Evolutionary conservation across 1,139 yeast genomes (phyloP), one percentile per base, ranked within the genome.

Genomic region (Debaryomyces singareniensis): DNA sequence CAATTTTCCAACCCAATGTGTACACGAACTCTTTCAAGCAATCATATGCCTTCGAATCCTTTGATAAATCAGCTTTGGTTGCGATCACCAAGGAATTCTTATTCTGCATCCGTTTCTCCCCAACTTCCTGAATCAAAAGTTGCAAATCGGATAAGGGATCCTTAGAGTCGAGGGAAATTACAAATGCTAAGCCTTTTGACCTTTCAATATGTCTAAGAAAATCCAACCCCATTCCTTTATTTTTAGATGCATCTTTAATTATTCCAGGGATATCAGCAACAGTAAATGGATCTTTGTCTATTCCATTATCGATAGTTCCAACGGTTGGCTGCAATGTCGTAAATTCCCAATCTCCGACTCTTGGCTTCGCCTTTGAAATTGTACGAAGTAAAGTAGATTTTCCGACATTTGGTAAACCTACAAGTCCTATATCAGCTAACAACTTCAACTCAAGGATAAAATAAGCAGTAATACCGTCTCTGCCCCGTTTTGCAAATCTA

Each of bases 231-330:
- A 91, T 81, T 2, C 98, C 98, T 48, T 72, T 79, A 47, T 89
- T 84, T 25, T 78, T 64, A 2, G 77, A 68, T 0, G 98, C 97
- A 6, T 95, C 97, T 47, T 76, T 69, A 34, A 91, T 83, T 31
- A 91, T 84, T 9, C 98, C 98, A 0, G 98, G 98, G 36, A 91
- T 91, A 59, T 91, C 98, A 1, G 97, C 97, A 1, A 91, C 97
- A 0, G 96, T 85, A 50, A 89, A 87, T 1, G 86, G 80, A 6
- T 73, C 76, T 37, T 72, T 71, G 37, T 80, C 85, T 4, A 81
- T 71, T 1, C 80, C 72, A 21, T 78, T 58, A 30, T 70, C 67
- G 13, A 91, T 83, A 0, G 96, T 89, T 2, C 98, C 98, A 27
- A 91, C 76, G 0, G 91, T 80, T 0, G 98, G 98, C 40, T 79